Base-by-base conservation (phyloP, 1,284 basidiomycete species). In the Pyrrhoderma lamaoense region DNA sequence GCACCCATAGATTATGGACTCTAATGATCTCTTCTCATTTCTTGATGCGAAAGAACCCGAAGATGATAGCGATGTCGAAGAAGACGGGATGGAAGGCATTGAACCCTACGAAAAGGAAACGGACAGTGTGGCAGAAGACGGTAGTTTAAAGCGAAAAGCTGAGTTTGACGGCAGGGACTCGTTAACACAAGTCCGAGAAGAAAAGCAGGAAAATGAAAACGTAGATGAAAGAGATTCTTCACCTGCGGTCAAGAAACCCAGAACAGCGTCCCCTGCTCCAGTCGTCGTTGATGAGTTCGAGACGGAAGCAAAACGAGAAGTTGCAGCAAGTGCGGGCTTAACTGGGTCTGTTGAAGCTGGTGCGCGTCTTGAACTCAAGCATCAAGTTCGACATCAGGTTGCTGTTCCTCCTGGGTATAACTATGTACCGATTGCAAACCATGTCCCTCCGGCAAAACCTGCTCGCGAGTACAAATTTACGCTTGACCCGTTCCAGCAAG, bases 401-500 rank as follows among this genome's bases (percentile, higher is more conserved):
- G 93, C 93, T 1, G 82, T 99, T 8, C 96, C 96, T 7, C 88
- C 92, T 22, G 84, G 85, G 43, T 99, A 93, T 67, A 82, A 85
- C 59, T 99, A 99, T 68, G 68, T 89, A 39, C 90, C 95, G 1
- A 95, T 99, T 57, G 82, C 89, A 13, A 77, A 90, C 64, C 95
- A 99, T 67, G 79, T 90, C n/a, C 89, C 94, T 22, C 87, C 89
- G 25, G 79, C 86, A 51, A 93, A 95, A 61, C 93, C 95, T 0
- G 93, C 85, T 36, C 80, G 92, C 52, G 83, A 87, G 64, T 99
- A 98, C 76, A 92, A 93, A 57, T 99, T 99, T 73, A 87, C 84
- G 45, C 79, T 99, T 51, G 96, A 99, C 71, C 96, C 96, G 19
- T 99, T 99, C 74, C 96, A 99, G 66, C 80, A 86, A 64, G 93